Conservation (phyloP, 2,329 filamentous ascomycete genomes). For the Microthyrium microscopicum region DNA sequence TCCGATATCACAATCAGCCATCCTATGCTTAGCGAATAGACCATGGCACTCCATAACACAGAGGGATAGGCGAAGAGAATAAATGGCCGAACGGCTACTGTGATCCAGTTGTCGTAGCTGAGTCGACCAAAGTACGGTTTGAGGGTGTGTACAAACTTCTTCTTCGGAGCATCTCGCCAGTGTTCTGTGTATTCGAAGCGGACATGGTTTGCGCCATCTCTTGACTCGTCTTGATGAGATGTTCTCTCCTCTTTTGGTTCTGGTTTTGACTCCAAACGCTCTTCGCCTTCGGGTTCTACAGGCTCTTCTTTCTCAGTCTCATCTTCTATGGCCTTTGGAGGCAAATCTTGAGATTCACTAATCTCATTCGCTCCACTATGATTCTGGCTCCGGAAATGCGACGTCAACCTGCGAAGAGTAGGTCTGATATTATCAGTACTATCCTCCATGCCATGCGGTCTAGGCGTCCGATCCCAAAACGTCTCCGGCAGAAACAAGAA, state of each 20-base stretch:
- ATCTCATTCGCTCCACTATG: too few relatives aligned
- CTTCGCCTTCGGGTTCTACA: too few relatives aligned
- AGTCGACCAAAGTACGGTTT: conserved; percentile 65
- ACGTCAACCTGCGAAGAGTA: too few relatives aligned
- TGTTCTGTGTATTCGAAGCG: conserved; percentile 54
- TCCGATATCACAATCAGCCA: conserved; percentile 95
- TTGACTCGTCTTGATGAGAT: too few relatives aligned
- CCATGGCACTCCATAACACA: conserved; percentile 70
- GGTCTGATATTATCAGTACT: neutral
- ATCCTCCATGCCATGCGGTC: conserved; percentile 15
- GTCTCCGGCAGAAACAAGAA: conserved; percentile 91
- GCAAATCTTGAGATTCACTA: too few relatives aligned
- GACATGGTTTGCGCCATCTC: too few relatives aligned
- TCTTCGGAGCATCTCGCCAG: conserved; percentile 48
- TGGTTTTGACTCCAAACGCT: too few relatives aligned
- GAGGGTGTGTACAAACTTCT: conserved; percentile 59
- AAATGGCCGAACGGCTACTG: conserved; percentile 63
- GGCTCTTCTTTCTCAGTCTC: too few relatives aligned
- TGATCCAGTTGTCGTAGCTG: conserved; percentile 60
- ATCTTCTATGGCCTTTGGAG: too few relatives aligned
- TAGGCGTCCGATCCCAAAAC: conserved; percentile 79
- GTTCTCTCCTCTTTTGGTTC: too few relatives aligned
- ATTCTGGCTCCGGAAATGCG: too few relatives aligned
- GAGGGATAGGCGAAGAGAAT: conserved; percentile 76
- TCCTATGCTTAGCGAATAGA: conserved; percentile 78